Base-by-base conservation (phyloP, 768 basidiomycete genomes). In the Dioszegia aurantiaca region DNA sequence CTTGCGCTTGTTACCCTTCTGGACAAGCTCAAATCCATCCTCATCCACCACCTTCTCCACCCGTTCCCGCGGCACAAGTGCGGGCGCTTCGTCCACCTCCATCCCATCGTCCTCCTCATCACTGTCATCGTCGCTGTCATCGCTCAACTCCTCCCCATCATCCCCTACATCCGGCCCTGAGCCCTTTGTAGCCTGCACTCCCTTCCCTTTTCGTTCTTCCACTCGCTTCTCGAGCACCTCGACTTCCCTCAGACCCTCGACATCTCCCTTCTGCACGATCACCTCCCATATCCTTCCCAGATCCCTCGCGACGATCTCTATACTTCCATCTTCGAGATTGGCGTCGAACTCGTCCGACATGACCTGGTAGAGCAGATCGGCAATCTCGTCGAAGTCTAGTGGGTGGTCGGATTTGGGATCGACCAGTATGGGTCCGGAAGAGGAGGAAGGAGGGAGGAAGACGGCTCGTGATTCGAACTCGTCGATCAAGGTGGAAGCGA, bases 301-400 rank as follows among this genome's bases (percentile, higher is more conserved):
- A 68, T 92, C 89, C 62, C 72, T 78, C 11, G 90, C 87, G 41
- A 97, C 85, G 2, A 74, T 78, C 57, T 85, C 84, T 1, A 86
- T 85, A 55, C 89, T 91, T 19, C 83, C 89, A 67, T 98, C 94
- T 63, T 95, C 91, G 23, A 97, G 78, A 11, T 81, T 78, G 14
- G 84, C 82, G 21, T 91, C 90, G 68, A 90, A 97, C 70, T 95
- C 93, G 66, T 95, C 90, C 8, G 80, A 80, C 82, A 95, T 85
- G 45, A 89, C 83, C 69, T 94, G 90, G 12, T 88, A 80, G 14
- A 98, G 80, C 62, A 87, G 79, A 52, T 89, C 85, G 68, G 89
- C 90, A 60, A 98, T 78, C 65, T 93, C 90, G 65, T 84, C 80
- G 24, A 82, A 82, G 67, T 93, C 90, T 0, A 83, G 51, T 30